Conservation (phyloP, 768 basidiomycete species). For the Kwoniella pini region DNA sequence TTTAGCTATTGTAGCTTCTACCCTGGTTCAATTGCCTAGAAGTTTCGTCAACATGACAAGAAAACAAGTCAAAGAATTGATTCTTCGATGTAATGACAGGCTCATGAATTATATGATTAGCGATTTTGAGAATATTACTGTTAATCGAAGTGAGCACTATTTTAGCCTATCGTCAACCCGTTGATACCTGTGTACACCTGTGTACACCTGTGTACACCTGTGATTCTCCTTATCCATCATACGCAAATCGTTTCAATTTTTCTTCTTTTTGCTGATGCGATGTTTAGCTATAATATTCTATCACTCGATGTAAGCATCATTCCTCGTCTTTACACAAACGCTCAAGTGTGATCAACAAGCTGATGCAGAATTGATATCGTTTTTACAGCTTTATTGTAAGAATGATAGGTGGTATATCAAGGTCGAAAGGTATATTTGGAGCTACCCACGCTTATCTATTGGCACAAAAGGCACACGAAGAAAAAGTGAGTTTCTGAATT, state of each 20-base stretch:
- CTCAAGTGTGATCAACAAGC: too few relatives aligned
- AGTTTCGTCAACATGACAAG: slow-evolving; percentile 78
- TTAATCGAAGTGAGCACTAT: slow-evolving; percentile 34
- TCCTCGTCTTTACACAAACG: too few relatives aligned
- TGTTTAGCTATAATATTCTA: slow-evolving; percentile 82
- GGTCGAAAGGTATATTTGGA: slow-evolving; percentile 4
- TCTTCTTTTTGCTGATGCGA: slow-evolving; percentile 56
- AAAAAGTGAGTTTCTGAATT: slow-evolving; percentile 18
- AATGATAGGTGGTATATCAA: slow-evolving; percentile 7
- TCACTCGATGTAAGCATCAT: slow-evolving; percentile 63
- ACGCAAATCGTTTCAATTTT: too few relatives aligned
- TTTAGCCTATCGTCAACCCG: not conserved
- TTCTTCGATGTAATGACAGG: slow-evolving; percentile 70
- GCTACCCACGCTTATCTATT: slow-evolving; percentile 4
- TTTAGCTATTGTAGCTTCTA: slow-evolving; percentile 83
- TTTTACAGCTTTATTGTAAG: not conserved
- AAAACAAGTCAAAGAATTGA: slow-evolving; percentile 77
- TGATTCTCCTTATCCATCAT: too few relatives aligned
- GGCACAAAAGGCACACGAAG: slow-evolving; percentile 21
- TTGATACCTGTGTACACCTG: too few relatives aligned
- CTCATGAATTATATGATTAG: slow-evolving; percentile 27
- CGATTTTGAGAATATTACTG: slow-evolving; percentile 31
- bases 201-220: too few relatives aligned
- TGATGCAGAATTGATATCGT: too few relatives aligned
- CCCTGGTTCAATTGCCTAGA: slow-evolving; percentile 82